Evolutionary conservation across 2,329 filamentous ascomycete species (phyloP), one percentile per base, ranked within the genome.

Genomic region (Fonsecaea nubica): DNA sequence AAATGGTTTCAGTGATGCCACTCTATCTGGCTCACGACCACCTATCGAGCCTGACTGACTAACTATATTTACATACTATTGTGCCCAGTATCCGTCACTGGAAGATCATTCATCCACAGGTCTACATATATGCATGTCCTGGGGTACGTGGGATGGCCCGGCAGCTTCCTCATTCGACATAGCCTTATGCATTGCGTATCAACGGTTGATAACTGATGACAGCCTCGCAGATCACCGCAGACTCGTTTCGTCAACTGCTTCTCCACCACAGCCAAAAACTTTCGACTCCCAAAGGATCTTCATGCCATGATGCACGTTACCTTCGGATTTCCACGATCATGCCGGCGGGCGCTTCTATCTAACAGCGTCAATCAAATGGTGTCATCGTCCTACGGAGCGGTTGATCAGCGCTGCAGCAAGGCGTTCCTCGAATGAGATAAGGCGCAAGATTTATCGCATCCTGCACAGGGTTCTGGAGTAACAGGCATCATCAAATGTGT

Each of bases 191-290:
- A 48, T 48, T 64, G 45, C 35, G 30, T 65, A 53, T 59, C 54
- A n/a, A 54, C 25, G 45, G 12, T 52, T 58, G 56, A 59, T 58
- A 64, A 64, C 62, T 50, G 36, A 38, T 50, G 10, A 56, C 62
- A 67, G 65, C 65, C 65, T 67, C 65, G 65, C 65, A 64, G 52
- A 64, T 67, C 65, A 64, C 61, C 65, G 65, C 55, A 13, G 33
- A 59, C 38, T 35, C 60, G 50, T 63, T 56, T 66, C 55, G 58
- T 50, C 18, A 35, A 12, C 35, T 25, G 18, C 15, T 52, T 54
- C 61, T 58, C 61, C 61, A 58, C 53, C 53, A 52, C 40, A 62
- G 40, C 50, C 21, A 38, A 62, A 54, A 42, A 38, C 21, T 15
- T 45, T 25, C 36, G 18, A 9, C 54, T 32, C 30, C 30, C 18